A percentile compares a stretch with the other conserved stretches of the same genome.
Conservation (phyloP, 2,329 filamentous ascomycete species). For the Clonostachys byssicola region DNA sequence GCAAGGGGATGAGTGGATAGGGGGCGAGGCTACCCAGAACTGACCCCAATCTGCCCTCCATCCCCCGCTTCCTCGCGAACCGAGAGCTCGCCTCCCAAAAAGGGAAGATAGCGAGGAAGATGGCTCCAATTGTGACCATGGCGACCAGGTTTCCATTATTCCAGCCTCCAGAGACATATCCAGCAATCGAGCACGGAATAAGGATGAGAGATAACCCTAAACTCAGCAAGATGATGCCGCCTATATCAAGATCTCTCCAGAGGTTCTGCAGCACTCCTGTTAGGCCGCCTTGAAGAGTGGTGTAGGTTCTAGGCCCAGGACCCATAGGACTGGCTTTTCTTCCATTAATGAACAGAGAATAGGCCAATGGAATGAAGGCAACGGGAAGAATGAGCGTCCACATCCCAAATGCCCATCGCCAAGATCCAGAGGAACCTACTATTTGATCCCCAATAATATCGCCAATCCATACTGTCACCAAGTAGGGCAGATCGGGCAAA, state of each 20-base stretch:
- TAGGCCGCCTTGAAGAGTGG: constrained; percentile 30
- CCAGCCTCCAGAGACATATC: constrained; percentile 38
- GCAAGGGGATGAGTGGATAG: constrained; percentile 30
- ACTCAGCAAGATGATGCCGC: constrained; percentile 51
- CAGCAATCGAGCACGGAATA: constrained; percentile 57
- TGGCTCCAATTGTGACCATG: constrained; percentile 52
- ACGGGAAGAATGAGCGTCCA: constrained; percentile 56
- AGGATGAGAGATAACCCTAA: constrained; percentile 55
- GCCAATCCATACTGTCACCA: constrained; percentile 58
- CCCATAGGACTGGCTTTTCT: constrained; percentile 38
- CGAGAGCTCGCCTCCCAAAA: constrained; percentile 42
- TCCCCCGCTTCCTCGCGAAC: constrained; percentile 15
- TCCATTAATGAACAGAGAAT: constrained; percentile 46
- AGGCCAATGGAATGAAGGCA: constrained; percentile 47
- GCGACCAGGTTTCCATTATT: constrained; percentile 42
- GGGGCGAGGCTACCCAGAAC: constrained; percentile 12
- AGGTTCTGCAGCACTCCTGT: constrained; percentile 45
- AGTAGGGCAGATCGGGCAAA: constrained; percentile 54
- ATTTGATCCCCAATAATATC: constrained; percentile 32
- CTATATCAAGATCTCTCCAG: constrained; percentile 51
- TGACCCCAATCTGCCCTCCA: constrained; percentile 15
- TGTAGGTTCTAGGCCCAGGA: constrained; percentile 18
- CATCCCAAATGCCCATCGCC: constrained; percentile 61
- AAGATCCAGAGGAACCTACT: constrained; percentile 27
- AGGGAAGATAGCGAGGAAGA: constrained; percentile 50